Evolutionary conservation across 1,284 basidiomycete species (phyloP), one percentile per base, ranked within the genome.

Genomic region (Trametes polyzona): DNA sequence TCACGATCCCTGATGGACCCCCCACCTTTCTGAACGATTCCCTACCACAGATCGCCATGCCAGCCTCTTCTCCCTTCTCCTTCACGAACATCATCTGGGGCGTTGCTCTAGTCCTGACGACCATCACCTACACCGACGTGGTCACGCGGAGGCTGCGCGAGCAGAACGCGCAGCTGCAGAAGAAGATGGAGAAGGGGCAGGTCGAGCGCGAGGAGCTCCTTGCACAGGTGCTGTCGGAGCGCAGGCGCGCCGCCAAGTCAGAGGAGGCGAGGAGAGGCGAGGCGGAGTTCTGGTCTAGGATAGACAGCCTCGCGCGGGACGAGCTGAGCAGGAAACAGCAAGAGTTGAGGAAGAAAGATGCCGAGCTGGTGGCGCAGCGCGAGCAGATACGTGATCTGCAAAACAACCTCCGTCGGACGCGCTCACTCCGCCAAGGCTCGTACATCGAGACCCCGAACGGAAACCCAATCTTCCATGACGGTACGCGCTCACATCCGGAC

Each of bases 391-490:
- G 40, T 40, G 46, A 40, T 39, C 56, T 63, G 21, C 49, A 60
- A 51, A 39, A 55, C 23, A 54, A 47, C 36, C 49, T 62, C 35
- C 47, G 41, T 14, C 47, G 54, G 17, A 29, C 37, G 33, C 61
- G 50, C 53, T 36, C 36, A 4, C 41, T 49, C 29, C 24, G 46
- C 21, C 47, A 46, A 36, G 39, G 17, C 29, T 27, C 43, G 39
- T 35, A 43, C 23, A 19, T 16, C 24, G 30, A 40, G 2, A 23
- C 16, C 6, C 39, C 54, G 14, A 33, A 47, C 41, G 48, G 42
- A 23, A 19, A n/a, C 9, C 52, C 32, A 17, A 32, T 14, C 10
- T 65, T 78, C 55, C 73, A 77, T 57, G 70, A 73, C 6, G 62
- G 68, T 21, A 77, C 75, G 55, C 23, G 68, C 72, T 26, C 78